A percentile compares a stretch with the other conserved stretches of the same genome.
phyloP scores from a whole-genome alignment of 2,329 filamentous ascomycete species.

The Torrubiellomyces zombiae region DNA sequence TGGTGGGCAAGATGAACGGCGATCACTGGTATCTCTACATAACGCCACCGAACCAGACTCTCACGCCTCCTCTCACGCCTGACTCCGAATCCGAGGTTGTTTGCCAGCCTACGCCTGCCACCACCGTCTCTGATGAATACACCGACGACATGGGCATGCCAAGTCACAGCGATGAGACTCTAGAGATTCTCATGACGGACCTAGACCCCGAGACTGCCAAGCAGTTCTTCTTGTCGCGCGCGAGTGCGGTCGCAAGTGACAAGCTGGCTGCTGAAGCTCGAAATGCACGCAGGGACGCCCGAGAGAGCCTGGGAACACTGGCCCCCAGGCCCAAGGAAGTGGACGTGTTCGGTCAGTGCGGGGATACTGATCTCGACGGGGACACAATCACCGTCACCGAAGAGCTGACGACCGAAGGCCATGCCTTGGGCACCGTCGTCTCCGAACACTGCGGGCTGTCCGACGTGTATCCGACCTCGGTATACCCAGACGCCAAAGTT shows the following conservation, averaged over 20 bases:
- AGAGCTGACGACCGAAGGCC: constrained; percentile 78
- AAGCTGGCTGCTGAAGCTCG: constrained; percentile 54
- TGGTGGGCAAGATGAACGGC: constrained; percentile 99
- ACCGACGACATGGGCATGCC: constrained; percentile 21
- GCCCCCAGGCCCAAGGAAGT: constrained; percentile 40
- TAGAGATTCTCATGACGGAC: constrained; percentile 59
- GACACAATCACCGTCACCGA: constrained; percentile 39
- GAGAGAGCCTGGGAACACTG: constrained; percentile 42
- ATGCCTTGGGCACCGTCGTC: constrained; percentile 81
- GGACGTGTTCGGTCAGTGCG: constrained; percentile 66
- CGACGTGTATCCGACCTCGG: constrained; percentile 69
- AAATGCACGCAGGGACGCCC: constrained; percentile 42
- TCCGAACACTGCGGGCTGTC: constrained; percentile 80
- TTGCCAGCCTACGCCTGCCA: constrained; percentile 17
- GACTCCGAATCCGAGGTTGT: constrained; percentile 31
- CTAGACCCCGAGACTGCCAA: constrained; percentile 51
- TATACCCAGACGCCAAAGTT: constrained; percentile 83
- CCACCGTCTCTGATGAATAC: constrained; percentile 35
- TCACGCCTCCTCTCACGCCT: constrained; percentile 74
- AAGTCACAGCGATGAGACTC: constrained; percentile 53
- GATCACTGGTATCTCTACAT: constrained; percentile 99
- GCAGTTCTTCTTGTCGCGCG: constrained; percentile 53
- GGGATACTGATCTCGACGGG: constrained; percentile 35
- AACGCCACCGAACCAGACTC: constrained; percentile 62
- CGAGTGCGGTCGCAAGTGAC: constrained; percentile 78